These are phyloP conservation scores for Talaromyces sp. DNA, from an alignment of 2,329 filamentous ascomycete species.

Conservation along the genomic window DNA sequence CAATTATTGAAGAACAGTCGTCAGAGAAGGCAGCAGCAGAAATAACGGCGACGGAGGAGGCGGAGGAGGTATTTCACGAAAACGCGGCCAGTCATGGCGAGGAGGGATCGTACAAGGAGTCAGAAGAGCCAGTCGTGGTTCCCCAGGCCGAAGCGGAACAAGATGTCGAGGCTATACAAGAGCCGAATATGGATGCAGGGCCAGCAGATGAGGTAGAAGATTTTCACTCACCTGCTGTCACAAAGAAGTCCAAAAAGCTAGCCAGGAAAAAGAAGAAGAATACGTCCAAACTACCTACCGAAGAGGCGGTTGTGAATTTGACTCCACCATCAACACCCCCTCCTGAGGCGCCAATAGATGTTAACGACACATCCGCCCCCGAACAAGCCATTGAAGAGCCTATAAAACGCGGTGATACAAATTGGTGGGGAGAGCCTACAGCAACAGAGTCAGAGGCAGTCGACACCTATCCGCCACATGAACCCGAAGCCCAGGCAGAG, in stretches of 20 bases:
- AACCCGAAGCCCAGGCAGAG: constrained; percentile 1
- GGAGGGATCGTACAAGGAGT: background rate
- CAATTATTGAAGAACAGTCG: constrained; percentile 1
- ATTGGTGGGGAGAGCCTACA: background rate
- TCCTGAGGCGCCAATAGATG: constrained; percentile 10
- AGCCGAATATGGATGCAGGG: constrained; percentile 1
- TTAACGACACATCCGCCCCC: background rate
- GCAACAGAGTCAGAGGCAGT: background rate
- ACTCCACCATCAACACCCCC: constrained; percentile 46
- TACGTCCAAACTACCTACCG: constrained; percentile 3
- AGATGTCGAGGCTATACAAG: background rate
- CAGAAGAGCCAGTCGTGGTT: background rate
- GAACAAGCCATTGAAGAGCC: background rate
- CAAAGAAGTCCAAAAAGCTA: constrained; percentile 32
- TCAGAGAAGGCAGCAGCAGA: background rate
- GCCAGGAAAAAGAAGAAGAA: constrained; percentile 35
- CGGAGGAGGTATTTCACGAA: background rate
- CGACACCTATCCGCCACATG: background rate
- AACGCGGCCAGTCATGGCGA: constrained; percentile 1
- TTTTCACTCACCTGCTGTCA: constrained; percentile 1
- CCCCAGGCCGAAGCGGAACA: background rate
- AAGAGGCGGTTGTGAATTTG: constrained; percentile 31
- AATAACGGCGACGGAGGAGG: background rate
- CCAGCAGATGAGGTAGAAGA: background rate
- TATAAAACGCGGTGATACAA: background rate